These are phyloP conservation scores for Vigna trinervia DNA, from an alignment of 306 rosid genomes.

Conservation along the genomic window DNA sequence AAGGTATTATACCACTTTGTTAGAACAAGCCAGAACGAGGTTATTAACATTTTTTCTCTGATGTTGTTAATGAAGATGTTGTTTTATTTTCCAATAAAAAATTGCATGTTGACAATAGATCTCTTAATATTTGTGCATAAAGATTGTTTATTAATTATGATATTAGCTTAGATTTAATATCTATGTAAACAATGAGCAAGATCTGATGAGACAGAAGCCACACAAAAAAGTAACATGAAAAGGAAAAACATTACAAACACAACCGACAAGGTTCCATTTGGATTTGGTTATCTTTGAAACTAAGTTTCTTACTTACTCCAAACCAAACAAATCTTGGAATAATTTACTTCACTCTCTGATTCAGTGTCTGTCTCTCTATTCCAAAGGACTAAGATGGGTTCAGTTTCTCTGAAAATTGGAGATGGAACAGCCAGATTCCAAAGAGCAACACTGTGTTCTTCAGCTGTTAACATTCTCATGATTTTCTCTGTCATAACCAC, in stretches of 20 bases:
- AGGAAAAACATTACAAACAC: neutral
- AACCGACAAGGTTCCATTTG: conserved; percentile 45
- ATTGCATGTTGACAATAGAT: conserved; percentile 37
- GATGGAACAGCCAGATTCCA: conserved; percentile 95
- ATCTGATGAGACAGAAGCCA: neutral
- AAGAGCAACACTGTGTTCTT: conserved; percentile 77
- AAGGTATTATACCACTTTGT: neutral
- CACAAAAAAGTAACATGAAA: conserved; percentile 18
- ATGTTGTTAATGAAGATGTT: neutral
- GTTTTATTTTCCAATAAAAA: neutral
- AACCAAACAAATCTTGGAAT: neutral
- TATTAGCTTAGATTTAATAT: conserved; percentile 10
- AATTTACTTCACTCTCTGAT: conserved; percentile 11
- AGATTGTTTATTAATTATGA: neutral
- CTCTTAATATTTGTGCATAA: conserved; percentile 21
- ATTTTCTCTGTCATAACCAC: conserved; percentile 86
- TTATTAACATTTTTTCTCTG: neutral
- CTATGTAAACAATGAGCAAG: neutral
- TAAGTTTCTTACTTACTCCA: neutral
- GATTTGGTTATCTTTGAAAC: conserved; percentile 28
- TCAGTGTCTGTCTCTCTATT: conserved; percentile 15
- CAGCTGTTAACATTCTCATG: conserved; percentile 87
- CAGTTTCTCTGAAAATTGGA: conserved; percentile 88
- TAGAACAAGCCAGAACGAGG: neutral
- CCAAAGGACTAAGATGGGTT: conserved; percentile 63